These are phyloP conservation scores for Acorus calamus DNA, from an alignment of 106 monocot species.

Conservation along the genomic window DNA sequence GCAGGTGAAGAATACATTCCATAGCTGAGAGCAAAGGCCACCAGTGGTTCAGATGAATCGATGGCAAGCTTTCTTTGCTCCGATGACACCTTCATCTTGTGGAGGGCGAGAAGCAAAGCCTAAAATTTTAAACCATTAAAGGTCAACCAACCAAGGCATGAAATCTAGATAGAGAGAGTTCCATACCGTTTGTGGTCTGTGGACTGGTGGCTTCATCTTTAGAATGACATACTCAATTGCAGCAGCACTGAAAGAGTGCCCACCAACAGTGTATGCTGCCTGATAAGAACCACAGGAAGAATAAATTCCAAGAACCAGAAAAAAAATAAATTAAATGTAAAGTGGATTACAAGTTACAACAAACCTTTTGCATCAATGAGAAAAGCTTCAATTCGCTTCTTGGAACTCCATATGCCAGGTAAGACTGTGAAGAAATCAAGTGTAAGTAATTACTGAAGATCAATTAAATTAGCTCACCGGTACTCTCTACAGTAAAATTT, in stretches of 20 bases:
- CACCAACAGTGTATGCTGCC: slow-evolving; percentile 85
- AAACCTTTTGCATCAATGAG: slow-evolving; percentile 90
- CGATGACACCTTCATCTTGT: slow-evolving; percentile 64
- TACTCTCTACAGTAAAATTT: neutral
- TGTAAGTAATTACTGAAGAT: neutral
- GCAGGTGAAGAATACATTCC: slow-evolving; percentile 81
- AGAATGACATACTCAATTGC: slow-evolving; percentile 72
- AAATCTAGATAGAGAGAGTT: neutral
- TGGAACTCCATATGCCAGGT: slow-evolving; percentile 93
- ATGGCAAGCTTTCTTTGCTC: slow-evolving; percentile 63
- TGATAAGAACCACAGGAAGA: slow-evolving; percentile 11
- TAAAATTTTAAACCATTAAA: neutral
- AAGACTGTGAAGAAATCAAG: slow-evolving; percentile 46
- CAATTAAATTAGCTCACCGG: neutral
- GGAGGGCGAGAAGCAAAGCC: slow-evolving; percentile 75
- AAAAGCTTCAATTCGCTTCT: slow-evolving; percentile 70
- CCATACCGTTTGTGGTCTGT: slow-evolving; percentile 72
- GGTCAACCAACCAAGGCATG: too few species aligned
- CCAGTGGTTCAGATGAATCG: slow-evolving; percentile 42
- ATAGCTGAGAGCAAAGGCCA: slow-evolving; percentile 76
- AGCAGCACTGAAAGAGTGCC: slow-evolving; percentile 74
- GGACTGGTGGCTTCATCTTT: slow-evolving; percentile 62
- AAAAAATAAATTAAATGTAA: neutral
- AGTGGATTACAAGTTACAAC: neutral
- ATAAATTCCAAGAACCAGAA: neutral